phyloP scores from a whole-genome alignment of 2,329 filamentous ascomycete genomes.

The Aspergillus pseudoglaucus region DNA sequence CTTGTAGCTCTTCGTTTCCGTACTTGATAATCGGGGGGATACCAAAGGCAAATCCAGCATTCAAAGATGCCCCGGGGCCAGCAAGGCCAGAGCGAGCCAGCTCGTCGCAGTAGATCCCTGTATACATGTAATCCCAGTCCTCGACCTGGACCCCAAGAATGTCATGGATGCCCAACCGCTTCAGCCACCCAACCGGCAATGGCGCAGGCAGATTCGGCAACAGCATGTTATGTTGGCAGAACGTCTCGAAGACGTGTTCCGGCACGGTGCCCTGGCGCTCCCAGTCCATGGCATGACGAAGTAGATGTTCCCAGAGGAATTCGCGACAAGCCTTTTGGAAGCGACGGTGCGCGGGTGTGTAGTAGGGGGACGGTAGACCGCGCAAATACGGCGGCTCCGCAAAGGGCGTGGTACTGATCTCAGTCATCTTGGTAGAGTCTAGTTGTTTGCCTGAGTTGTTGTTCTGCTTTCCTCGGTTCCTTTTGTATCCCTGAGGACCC shows the following conservation, averaged over 20 bases:
- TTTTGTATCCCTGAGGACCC: not conserved
- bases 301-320: slow-evolving; percentile 59
- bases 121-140: slow-evolving; percentile 67
- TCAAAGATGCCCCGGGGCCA: slow-evolving; percentile 60
- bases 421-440: not conserved
- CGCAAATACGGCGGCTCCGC: slow-evolving; percentile 66
- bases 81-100: slow-evolving; percentile 59
- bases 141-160: slow-evolving; percentile 63
- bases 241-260: slow-evolving; percentile 57
- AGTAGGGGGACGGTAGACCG: slow-evolving; percentile 66
- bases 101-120: slow-evolving; percentile 65
- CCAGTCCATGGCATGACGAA: slow-evolving; percentile 61
- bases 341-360: slow-evolving; percentile 56
- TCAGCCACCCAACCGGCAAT: slow-evolving; percentile 61
- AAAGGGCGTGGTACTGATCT: slow-evolving; percentile 51
- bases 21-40: slow-evolving; percentile 67
- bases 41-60: slow-evolving; percentile 65
- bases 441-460: not conserved
- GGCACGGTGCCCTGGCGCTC: slow-evolving; percentile 60
- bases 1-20: slow-evolving; percentile 55
- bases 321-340: slow-evolving; percentile 64
- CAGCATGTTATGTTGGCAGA: slow-evolving; percentile 61
- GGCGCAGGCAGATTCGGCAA: slow-evolving; percentile 64
- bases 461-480: not conserved
- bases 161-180: slow-evolving; percentile 58